phyloP scores from a whole-genome alignment of 2,329 filamentous ascomycete species.

The Pyrenochaeta sp. region DNA sequence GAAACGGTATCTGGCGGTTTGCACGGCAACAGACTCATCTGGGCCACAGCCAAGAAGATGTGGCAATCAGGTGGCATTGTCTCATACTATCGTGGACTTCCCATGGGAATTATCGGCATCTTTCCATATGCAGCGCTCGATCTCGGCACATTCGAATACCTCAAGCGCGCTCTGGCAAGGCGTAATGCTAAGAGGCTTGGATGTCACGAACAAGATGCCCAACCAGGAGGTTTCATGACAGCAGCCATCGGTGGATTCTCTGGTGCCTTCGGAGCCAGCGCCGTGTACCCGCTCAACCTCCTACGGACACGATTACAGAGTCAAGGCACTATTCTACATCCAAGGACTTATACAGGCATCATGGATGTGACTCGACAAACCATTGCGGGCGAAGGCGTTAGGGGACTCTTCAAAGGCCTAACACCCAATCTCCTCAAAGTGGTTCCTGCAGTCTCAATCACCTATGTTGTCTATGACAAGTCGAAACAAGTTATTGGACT shows the following conservation, averaged over 20 bases:
- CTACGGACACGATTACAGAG: constrained; percentile 91
- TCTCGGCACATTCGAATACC: constrained; percentile 90
- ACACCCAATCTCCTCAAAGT: constrained; percentile 97
- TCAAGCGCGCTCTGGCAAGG: constrained; percentile 76
- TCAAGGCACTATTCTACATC: constrained; percentile 92
- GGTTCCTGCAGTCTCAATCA: constrained; percentile 90
- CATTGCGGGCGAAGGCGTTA: constrained; percentile 78
- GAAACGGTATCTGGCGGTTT: constrained; percentile 87
- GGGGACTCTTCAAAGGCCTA: constrained; percentile 91
- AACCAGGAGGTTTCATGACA: constrained; percentile 81
- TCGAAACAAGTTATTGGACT: constrained; percentile 47
- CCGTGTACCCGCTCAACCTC: constrained; percentile 94
- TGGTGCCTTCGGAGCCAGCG: constrained; percentile 88
- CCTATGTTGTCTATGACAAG: constrained; percentile 53
- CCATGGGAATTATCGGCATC: constrained; percentile 93
- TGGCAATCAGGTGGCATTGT: constrained; percentile 75
- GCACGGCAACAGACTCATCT: constrained; percentile 81
- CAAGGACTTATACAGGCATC: constrained; percentile 87
- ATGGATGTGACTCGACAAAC: constrained; percentile 88
- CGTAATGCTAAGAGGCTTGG: constrained; percentile 73
- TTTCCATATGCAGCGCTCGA: constrained; percentile 98
- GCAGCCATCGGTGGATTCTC: constrained; percentile 90
- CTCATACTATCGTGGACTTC: constrained; percentile 88
- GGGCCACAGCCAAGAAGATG: constrained; percentile 86
- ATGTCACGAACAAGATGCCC: constrained; percentile 80